A percentile compares a stretch with the other conserved stretches of the same genome.
Evolutionary conservation across 768 basidiomycete genomes (phyloP).

Genomic region (Lepiota venenata): DNA sequence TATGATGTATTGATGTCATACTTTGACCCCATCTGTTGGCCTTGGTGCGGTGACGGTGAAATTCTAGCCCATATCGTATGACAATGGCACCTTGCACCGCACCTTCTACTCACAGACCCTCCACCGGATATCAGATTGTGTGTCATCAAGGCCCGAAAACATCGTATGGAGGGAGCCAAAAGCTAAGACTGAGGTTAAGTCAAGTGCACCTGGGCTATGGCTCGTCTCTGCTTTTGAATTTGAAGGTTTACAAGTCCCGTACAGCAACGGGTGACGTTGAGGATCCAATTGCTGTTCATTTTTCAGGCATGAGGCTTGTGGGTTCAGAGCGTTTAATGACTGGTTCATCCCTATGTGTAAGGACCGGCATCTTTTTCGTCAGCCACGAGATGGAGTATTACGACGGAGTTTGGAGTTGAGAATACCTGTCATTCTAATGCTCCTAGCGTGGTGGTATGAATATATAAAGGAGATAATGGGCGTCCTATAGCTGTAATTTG

Average conservation of each 20-base stretch:
- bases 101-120: not conserved
- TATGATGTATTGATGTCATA: no score
- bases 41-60: no score
- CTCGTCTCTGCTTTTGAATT: not conserved
- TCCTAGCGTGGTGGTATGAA: not conserved
- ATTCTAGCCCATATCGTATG: no score
- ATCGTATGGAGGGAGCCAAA: not conserved
- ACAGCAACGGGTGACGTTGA: not conserved
- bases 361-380: no score
- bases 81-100: no score
- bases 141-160: conserved; percentile 1
- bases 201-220: not conserved
- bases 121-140: not conserved
- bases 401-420: no score
- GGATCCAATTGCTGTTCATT: not conserved
- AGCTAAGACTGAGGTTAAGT: not conserved
- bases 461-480: not conserved
- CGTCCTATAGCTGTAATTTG: not conserved
- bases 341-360: no score
- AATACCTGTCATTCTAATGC: no score
- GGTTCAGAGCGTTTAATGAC: no score
- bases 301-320: no score
- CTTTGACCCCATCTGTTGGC: no score
- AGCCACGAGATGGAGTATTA: no score
- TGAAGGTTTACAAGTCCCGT: not conserved